These are phyloP conservation scores for Acacia melanoxylon DNA, from an alignment of 306 rosid genomes.

Conservation along the genomic window DNA sequence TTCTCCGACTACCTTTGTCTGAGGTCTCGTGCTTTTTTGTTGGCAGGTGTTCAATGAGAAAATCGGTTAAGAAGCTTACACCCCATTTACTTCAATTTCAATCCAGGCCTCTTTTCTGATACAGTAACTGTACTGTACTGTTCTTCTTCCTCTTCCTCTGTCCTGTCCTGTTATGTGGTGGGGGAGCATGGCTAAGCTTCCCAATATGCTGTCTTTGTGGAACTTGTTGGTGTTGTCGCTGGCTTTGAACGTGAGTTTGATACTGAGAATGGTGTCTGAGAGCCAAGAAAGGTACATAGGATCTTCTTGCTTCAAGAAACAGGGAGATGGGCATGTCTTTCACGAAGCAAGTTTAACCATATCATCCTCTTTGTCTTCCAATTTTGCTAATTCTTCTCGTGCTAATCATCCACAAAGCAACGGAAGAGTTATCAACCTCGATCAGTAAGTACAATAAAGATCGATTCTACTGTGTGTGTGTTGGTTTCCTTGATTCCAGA, in stretches of 20 bases:
- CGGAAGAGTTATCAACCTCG: conserved; percentile 64
- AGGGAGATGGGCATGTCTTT: conserved; percentile 26
- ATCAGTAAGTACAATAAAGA: conserved; percentile 64
- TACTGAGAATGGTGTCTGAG: conserved; percentile 44
- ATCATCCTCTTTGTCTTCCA: conserved; percentile 4
- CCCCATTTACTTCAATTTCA: neutral
- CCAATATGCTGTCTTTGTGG: conserved; percentile 40
- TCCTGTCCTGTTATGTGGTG: conserved; percentile 1
- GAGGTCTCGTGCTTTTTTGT: neutral
- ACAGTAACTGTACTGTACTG: neutral
- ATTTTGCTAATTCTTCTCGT: conserved; percentile 22
- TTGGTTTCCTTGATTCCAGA: neutral
- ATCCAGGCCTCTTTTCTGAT: neutral
- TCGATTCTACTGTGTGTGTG: neutral
- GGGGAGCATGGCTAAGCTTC: conserved; percentile 43
- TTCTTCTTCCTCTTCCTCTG: conserved; percentile 14
- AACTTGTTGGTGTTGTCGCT: conserved; percentile 63
- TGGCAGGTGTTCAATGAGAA: neutral
- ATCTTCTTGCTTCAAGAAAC: conserved; percentile 18
- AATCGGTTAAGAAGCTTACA: neutral
- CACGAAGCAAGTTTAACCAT: conserved; percentile 33
- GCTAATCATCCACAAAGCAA: conserved; percentile 24
- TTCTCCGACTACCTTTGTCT: neutral
- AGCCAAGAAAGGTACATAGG: conserved; percentile 17
- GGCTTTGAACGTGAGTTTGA: conserved; percentile 69